Conservation (phyloP, 2,329 filamentous ascomycete species). For the Neofusicoccum sp. region DNA sequence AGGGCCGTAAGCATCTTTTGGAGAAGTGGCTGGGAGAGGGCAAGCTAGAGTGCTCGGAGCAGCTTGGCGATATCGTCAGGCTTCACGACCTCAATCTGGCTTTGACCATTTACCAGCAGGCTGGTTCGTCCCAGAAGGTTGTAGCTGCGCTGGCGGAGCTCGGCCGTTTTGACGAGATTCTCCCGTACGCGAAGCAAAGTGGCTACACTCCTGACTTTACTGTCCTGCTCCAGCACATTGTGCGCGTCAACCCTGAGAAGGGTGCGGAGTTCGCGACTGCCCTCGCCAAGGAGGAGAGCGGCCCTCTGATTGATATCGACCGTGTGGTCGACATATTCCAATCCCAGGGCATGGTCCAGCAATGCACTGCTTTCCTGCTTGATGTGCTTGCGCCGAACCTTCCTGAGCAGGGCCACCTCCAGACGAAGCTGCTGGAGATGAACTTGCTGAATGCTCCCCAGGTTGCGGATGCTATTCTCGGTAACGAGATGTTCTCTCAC, state of each 20-base stretch:
- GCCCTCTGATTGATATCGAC: slow-evolving; percentile 86
- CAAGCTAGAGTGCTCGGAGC: slow-evolving; percentile 94
- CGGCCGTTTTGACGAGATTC: slow-evolving; percentile 94
- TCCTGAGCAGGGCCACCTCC: slow-evolving; percentile 88
- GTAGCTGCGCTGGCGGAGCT: slow-evolving; percentile 94
- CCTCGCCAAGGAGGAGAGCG: slow-evolving; percentile 85
- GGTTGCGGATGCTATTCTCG: slow-evolving; percentile 95
- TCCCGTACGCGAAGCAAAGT: slow-evolving; percentile 82
- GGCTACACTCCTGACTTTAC: slow-evolving; percentile 97
- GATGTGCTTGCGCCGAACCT: slow-evolving; percentile 95
- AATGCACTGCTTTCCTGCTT: slow-evolving; percentile 95
- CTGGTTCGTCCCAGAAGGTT: slow-evolving; percentile 89
- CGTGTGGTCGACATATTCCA: slow-evolving; percentile 98
- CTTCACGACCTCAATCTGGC: slow-evolving; percentile 87
- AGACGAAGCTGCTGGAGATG: slow-evolving; percentile 96
- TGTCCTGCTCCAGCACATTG: slow-evolving; percentile 86
- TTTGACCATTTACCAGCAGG: slow-evolving; percentile 85
- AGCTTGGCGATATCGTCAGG: slow-evolving; percentile 91
- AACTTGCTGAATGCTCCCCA: slow-evolving; percentile 95
- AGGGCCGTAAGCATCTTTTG: slow-evolving; percentile 91
- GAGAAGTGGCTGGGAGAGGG: slow-evolving; percentile 98
- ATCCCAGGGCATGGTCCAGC: slow-evolving; percentile 95
- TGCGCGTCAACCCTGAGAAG: slow-evolving; percentile 89
- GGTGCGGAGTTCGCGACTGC: slow-evolving; percentile 92
- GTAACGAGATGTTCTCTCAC: slow-evolving; percentile 98